Evolutionary conservation across 176 grass and related monocot species (phyloP).

Genomic region (Olyra latifolia): DNA sequence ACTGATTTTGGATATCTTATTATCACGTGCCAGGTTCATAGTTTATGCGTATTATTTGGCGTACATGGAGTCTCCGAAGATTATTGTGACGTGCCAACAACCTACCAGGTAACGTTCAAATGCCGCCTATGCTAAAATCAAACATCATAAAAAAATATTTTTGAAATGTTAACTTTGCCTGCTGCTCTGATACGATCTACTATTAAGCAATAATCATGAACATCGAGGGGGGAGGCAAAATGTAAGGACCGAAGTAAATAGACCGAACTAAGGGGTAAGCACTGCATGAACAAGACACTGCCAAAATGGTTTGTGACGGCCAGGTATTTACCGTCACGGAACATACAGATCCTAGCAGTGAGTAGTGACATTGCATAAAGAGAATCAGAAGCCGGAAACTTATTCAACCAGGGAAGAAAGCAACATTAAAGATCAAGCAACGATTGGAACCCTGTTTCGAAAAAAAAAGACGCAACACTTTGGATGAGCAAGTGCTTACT

Average conservation of each 20-base stretch:
- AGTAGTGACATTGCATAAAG: background rate
- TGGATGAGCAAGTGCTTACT: slow-evolving; percentile 10
- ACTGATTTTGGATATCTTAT: background rate
- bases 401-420: background rate
- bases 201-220: background rate
- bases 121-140: background rate
- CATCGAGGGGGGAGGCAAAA: background rate
- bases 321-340: no score
- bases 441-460: background rate
- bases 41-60: background rate
- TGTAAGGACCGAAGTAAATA: background rate
- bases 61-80: background rate
- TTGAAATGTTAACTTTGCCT: background rate
- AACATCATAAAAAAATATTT: background rate
- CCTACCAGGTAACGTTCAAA: slow-evolving; percentile 14
- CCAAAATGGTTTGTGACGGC: no score
- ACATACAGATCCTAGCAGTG: no score
- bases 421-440: background rate
- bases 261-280: slow-evolving; percentile 1
- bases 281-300: background rate
- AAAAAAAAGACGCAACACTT: background rate
- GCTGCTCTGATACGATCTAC: background rate
- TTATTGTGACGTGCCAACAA: background rate
- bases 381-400: background rate
- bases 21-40: background rate